These are phyloP conservation scores for Leccinum fallax DNA, from an alignment of 1,284 basidiomycete species.

Conservation along the genomic window DNA sequence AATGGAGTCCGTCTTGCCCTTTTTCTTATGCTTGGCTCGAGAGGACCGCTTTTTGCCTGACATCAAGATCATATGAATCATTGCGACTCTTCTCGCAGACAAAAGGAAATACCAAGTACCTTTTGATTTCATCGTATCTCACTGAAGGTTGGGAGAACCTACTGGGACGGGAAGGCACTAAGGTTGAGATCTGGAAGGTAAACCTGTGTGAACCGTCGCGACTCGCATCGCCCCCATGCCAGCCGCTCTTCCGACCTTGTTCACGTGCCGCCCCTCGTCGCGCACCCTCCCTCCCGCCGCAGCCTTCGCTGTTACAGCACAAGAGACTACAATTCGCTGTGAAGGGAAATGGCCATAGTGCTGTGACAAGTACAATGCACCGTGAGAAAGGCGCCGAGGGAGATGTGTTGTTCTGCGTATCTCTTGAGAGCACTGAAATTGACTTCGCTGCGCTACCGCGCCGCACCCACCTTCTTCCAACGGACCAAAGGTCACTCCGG, in stretches of 20 bases:
- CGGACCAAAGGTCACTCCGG: too few species aligned
- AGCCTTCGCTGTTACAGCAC: not conserved
- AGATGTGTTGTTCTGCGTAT: too few species aligned
- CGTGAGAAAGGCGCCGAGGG: too few species aligned
- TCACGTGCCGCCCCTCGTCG: not conserved
- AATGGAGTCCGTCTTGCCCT: not conserved
- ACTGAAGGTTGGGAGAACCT: not conserved
- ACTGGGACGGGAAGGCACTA: not conserved
- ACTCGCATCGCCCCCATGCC: not conserved
- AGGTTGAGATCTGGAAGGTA: not conserved
- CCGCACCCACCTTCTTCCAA: too few species aligned
- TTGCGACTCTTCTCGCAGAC: not conserved
- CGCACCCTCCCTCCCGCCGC: not conserved
- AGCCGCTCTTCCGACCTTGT: not conserved
- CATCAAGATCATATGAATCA: not conserved
- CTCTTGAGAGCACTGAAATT: too few species aligned
- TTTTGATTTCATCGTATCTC: not conserved
- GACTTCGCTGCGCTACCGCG: too few species aligned
- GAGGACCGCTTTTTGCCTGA: not conserved
- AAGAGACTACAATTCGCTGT: too few species aligned
- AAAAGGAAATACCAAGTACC: not conserved
- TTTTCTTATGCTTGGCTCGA: not conserved
- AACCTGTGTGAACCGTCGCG: not conserved
- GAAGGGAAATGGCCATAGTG: not conserved
- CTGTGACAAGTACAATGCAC: too few species aligned